Evolutionary conservation across 148 eudicot species (phyloP).

Genomic region (Simmondsia chinensis): DNA sequence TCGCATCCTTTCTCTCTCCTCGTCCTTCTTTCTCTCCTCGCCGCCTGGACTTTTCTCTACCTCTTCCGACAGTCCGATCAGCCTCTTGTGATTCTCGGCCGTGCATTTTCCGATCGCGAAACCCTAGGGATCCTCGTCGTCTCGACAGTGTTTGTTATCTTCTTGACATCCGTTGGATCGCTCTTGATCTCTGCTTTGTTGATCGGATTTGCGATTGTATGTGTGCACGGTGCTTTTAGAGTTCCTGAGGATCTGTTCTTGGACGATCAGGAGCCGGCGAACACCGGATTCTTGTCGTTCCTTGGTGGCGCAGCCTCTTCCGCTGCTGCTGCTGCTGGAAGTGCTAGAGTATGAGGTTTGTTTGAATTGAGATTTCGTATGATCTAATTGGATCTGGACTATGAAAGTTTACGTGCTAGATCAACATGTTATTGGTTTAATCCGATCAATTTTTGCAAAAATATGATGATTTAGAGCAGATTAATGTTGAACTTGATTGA

Average conservation of each 20-base stretch:
- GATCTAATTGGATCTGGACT: no score
- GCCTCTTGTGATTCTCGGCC: slow-evolving; percentile 40
- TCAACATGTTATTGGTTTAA: no score
- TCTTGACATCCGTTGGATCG: slow-evolving; percentile 66
- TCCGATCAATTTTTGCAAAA: no score
- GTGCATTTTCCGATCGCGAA: slow-evolving; percentile 58
- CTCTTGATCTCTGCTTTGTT: slow-evolving; percentile 47
- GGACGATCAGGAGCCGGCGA: slow-evolving; percentile 57
- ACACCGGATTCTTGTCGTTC: slow-evolving; percentile 47
- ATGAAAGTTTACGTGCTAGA: no score
- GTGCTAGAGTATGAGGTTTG: slow-evolving; percentile 25
- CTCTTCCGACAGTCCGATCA: slow-evolving; percentile 58
- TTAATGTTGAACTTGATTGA: no score
- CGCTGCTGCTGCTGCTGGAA: slow-evolving; percentile 35
- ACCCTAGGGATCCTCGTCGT: slow-evolving; percentile 37
- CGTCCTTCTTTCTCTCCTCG: slow-evolving; percentile 52
- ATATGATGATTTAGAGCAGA: no score
- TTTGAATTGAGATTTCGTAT: no score
- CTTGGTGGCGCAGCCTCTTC: slow-evolving; percentile 65
- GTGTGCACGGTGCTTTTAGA: slow-evolving; percentile 68
- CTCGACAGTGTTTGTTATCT: slow-evolving; percentile 38
- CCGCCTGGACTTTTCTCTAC: slow-evolving; percentile 59
- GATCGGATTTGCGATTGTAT: slow-evolving; percentile 41
- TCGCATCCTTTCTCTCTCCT: slow-evolving; percentile 61
- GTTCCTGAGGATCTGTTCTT: slow-evolving; percentile 67